Evolutionary conservation across 208 protist genomes (phyloP).

Genomic region (Crithidia acanthocephali): DNA sequence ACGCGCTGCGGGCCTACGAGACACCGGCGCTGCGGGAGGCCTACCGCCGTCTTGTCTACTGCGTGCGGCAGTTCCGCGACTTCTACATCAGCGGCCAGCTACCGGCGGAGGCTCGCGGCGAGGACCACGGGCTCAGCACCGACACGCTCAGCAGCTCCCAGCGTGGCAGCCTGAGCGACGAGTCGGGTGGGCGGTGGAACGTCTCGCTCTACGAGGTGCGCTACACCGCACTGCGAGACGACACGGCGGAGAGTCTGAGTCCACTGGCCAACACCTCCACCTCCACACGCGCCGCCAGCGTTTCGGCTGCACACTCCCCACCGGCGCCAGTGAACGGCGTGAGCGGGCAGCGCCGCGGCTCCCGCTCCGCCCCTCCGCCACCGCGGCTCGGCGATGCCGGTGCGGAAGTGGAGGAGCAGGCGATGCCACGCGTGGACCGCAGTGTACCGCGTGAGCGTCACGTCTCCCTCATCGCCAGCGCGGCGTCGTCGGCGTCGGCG

Average conservation of each 20-base stretch:
- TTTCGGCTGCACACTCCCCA: neutral
- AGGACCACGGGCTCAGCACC: neutral
- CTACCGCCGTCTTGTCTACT: slow-evolving; percentile 28
- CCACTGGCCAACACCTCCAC: neutral
- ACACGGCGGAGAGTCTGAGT: neutral
- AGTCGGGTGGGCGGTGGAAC: neutral
- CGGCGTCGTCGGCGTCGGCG: neutral
- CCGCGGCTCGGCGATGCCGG: neutral
- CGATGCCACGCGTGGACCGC: slow-evolving; percentile 15
- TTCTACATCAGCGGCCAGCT: slow-evolving; percentile 37
- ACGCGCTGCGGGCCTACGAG: slow-evolving; percentile 36
- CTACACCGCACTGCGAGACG: slow-evolving; percentile 8
- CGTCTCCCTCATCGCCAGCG: slow-evolving; percentile 13
- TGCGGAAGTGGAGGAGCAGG: neutral
- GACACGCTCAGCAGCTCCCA: neutral
- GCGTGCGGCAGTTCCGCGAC: slow-evolving; percentile 23
- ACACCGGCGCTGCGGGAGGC: slow-evolving; percentile 31
- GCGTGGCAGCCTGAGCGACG: too few relatives aligned
- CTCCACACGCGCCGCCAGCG: neutral
- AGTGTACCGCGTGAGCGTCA: neutral
- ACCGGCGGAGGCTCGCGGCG: neutral
- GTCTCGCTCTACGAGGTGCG: slow-evolving; percentile 24
- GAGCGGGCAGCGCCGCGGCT: neutral
- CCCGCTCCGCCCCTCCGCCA: neutral
- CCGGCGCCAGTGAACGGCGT: neutral